A percentile compares a stretch with the other conserved stretches of the same genome.
phyloP scores from a whole-genome alignment of 2,329 filamentous ascomycete species.

The Trichoderma brevicompactum region DNA sequence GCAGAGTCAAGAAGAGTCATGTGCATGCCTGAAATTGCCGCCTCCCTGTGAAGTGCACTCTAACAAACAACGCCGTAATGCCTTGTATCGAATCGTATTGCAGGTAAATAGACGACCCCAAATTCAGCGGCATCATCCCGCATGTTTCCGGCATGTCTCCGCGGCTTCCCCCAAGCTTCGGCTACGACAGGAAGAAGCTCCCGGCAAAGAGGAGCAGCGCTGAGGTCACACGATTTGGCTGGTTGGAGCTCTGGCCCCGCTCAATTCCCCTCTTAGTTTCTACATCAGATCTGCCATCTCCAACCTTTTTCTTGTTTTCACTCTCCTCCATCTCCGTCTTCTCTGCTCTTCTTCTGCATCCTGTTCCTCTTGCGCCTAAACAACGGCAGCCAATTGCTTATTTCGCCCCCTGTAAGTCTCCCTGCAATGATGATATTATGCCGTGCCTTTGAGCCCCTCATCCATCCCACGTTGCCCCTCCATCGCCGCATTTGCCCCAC shows the following conservation, averaged over 20 bases:
- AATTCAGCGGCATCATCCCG: conserved; percentile 35
- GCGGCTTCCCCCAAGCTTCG: conserved; percentile 36
- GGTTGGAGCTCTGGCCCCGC: conserved; percentile 12
- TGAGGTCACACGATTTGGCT: conserved; percentile 24
- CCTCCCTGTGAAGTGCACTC: background rate
- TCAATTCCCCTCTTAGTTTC: conserved; percentile 2
- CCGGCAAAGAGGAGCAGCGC: conserved; percentile 34
- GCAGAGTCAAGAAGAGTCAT: too few species aligned
- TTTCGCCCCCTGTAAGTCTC: conserved; percentile 8
- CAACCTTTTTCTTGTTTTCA: background rate
- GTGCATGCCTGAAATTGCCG: too few species aligned
- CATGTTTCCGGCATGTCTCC: conserved; percentile 45
- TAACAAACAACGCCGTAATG: background rate
- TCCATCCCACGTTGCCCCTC: conserved; percentile 27
- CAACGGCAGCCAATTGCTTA: conserved; percentile 14
- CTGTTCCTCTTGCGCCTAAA: background rate
- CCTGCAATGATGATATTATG: background rate
- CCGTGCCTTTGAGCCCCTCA: background rate
- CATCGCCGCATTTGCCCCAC: conserved; percentile 24
- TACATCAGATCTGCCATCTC: conserved; percentile 8
- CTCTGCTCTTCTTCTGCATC: background rate
- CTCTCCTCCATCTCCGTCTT: background rate
- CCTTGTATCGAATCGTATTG: background rate
- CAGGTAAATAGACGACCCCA: background rate
- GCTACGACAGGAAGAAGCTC: conserved; percentile 38